Percentiles rank a stretch among this genome's conserved stretches.
phyloP scores from a whole-genome alignment of 805 yeast genomes.

The Kurtzmaniella fragi region DNA sequence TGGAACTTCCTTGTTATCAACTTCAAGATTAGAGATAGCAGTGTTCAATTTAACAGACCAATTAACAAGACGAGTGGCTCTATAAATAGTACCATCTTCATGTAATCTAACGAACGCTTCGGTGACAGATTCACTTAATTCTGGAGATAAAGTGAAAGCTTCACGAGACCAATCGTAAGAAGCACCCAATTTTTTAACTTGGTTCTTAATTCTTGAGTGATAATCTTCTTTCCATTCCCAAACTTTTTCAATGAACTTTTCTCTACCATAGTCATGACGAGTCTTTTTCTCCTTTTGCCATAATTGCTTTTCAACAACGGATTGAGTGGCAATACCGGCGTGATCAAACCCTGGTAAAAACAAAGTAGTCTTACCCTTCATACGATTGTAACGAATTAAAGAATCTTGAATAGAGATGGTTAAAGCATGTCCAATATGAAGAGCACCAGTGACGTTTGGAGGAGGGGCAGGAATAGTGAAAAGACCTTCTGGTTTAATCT shows the following conservation, averaged over 20 bases:
- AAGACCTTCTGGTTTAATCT: slow-evolving; percentile 72
- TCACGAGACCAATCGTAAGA: slow-evolving; percentile 96
- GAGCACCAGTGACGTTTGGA: slow-evolving; percentile 97
- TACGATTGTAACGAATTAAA: slow-evolving; percentile 88
- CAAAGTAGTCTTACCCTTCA: slow-evolving; percentile 92
- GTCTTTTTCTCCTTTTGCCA: slow-evolving; percentile 86
- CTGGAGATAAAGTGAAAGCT: slow-evolving; percentile 86
- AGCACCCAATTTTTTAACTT: slow-evolving; percentile 85
- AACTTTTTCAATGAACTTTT: slow-evolving; percentile 76
- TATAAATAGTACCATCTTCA: slow-evolving; percentile 92
- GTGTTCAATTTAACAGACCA: slow-evolving; percentile 96
- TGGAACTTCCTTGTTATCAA: slow-evolving; percentile 82
- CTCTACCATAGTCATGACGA: slow-evolving; percentile 94
- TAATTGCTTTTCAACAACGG: slow-evolving; percentile 93
- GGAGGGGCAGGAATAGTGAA: slow-evolving; percentile 98
- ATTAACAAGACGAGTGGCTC: slow-evolving; percentile 89
- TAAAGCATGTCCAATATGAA: slow-evolving; percentile 97
- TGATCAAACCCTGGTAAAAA: slow-evolving; percentile 97
- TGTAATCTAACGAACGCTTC: slow-evolving; percentile 90
- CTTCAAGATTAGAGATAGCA: slow-evolving; percentile 93
- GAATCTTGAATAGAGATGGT: slow-evolving; percentile 94
- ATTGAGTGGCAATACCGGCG: slow-evolving; percentile 98
- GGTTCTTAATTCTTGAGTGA: slow-evolving; percentile 78
- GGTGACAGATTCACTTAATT: slow-evolving; percentile 69
- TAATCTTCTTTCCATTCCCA: slow-evolving; percentile 99